These are phyloP conservation scores for Capillidium heterosporum DNA, from an alignment of 371 early-diverging fungal genomes.

Conservation along the genomic window DNA sequence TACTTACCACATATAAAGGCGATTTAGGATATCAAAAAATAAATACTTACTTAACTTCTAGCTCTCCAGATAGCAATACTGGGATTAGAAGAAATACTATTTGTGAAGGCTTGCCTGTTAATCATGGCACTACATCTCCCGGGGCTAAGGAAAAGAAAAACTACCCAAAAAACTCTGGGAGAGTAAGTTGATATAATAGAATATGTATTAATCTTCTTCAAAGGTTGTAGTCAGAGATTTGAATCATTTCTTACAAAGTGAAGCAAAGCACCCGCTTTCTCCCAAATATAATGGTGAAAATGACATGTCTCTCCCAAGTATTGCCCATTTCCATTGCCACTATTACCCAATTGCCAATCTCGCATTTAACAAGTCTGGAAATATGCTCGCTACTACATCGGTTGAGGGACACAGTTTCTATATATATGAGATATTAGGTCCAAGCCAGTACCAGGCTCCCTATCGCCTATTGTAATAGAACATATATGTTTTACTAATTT, in stretches of 20 bases:
- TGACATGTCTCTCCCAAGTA: slow-evolving; percentile 18
- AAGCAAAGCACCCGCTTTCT: slow-evolving; percentile 4
- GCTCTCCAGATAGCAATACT: not conserved
- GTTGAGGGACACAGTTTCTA: slow-evolving; percentile 59
- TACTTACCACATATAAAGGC: not conserved
- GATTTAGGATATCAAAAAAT: slow-evolving; percentile 4
- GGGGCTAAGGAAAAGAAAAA: not conserved
- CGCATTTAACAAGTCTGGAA: slow-evolving; percentile 42
- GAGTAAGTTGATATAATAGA: not conserved
- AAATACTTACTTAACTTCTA: not conserved
- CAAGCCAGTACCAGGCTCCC: slow-evolving; percentile 2
- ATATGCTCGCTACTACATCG: slow-evolving; percentile 48
- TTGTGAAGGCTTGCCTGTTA: not conserved
- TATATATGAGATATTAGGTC: slow-evolving; percentile 25
- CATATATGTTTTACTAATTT: slow-evolving; percentile 20
- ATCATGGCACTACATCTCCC: not conserved
- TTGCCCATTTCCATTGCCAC: slow-evolving; percentile 60
- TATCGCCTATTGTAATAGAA: not conserved
- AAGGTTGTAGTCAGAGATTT: slow-evolving; percentile 35
- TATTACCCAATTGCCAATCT: slow-evolving; percentile 43
- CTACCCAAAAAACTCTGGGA: not conserved
- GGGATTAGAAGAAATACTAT: not conserved
- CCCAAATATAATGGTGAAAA: not conserved
- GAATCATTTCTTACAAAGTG: slow-evolving; percentile 11
- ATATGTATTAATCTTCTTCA: not conserved